Conservation (phyloP, 2,329 filamentous ascomycete species). For the Lecanicillium sp. region DNA sequence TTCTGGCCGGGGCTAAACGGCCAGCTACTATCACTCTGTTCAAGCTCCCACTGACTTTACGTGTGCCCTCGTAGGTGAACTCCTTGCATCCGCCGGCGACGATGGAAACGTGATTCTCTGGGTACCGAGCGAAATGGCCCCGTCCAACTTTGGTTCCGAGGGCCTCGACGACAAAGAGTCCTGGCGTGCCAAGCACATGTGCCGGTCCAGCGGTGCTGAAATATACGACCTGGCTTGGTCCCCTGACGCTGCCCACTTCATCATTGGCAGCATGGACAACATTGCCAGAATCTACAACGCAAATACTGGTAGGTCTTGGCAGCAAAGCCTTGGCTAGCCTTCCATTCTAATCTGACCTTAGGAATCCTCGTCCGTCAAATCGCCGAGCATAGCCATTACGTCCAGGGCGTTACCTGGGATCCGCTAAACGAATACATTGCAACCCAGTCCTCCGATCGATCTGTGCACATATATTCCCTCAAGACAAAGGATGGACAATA, state of each 20-base stretch:
- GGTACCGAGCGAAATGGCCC: slow-evolving; percentile 76
- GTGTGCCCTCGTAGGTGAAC: slow-evolving; percentile 56
- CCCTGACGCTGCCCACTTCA: slow-evolving; percentile 92
- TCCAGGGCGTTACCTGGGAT: slow-evolving; percentile 97
- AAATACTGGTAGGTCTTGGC: slow-evolving; percentile 62
- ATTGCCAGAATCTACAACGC: slow-evolving; percentile 95
- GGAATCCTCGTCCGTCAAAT: slow-evolving; percentile 76
- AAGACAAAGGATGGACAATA: slow-evolving; percentile 97
- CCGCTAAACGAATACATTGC: slow-evolving; percentile 96
- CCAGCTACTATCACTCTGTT: slow-evolving; percentile 6
- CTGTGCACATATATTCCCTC: slow-evolving; percentile 93
- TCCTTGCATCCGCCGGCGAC: slow-evolving; percentile 89
- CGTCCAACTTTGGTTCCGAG: slow-evolving; percentile 70
- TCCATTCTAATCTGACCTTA: slow-evolving; percentile 15
- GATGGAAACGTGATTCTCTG: slow-evolving; percentile 96
- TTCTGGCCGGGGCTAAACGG: not conserved
- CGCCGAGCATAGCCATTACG: slow-evolving; percentile 95
- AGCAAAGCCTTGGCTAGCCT: not conserved
- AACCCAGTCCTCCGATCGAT: slow-evolving; percentile 95
- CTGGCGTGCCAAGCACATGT: slow-evolving; percentile 98
- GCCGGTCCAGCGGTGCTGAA: slow-evolving; percentile 85
- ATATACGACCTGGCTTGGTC: slow-evolving; percentile 99
- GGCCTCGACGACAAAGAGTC: slow-evolving; percentile 88
- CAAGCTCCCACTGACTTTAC: slow-evolving; percentile 12
- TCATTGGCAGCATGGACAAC: slow-evolving; percentile 99